Conservation (phyloP, 352 stramenopile genomes). For the Halophytophthora polymorphica region DNA sequence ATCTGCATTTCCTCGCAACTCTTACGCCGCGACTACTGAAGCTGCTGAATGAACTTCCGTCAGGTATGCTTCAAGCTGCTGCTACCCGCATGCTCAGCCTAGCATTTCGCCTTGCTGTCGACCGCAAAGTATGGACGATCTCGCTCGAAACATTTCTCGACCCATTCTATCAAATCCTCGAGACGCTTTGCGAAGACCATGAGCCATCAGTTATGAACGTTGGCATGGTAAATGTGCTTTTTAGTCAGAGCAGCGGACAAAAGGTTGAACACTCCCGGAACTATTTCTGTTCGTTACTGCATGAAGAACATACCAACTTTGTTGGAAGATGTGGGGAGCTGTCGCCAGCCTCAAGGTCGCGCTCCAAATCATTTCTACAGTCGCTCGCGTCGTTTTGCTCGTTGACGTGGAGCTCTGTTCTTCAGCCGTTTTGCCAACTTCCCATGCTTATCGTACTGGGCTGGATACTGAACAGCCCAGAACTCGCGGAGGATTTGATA, state of each 20-base stretch:
- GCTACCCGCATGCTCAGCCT: slow-evolving; percentile 17
- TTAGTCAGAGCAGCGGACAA: slow-evolving; percentile 1
- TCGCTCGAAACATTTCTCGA: slow-evolving; percentile 16
- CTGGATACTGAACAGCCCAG: slow-evolving; percentile 11
- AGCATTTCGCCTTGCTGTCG: slow-evolving; percentile 15
- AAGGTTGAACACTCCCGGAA: neutral
- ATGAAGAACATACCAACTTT: slow-evolving; percentile 20
- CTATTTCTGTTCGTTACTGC: slow-evolving; percentile 4
- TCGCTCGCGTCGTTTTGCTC: slow-evolving; percentile 20
- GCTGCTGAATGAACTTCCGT: slow-evolving; percentile 10
- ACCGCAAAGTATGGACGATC: slow-evolving; percentile 21
- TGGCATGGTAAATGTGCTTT: slow-evolving; percentile 7
- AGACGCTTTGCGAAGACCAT: slow-evolving; percentile 8
- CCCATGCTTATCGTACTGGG: slow-evolving; percentile 14
- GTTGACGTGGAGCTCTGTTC: slow-evolving; percentile 15
- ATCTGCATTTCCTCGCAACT: slow-evolving; percentile 12
- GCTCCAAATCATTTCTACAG: slow-evolving; percentile 21
- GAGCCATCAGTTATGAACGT: slow-evolving; percentile 7
- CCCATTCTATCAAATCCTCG: slow-evolving; percentile 16
- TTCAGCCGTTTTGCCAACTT: slow-evolving; percentile 19
- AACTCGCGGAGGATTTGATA: slow-evolving; percentile 14
- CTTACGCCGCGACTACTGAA: slow-evolving; percentile 10
- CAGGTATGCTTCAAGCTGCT: slow-evolving; percentile 8
- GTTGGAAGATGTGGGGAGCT: slow-evolving; percentile 15
- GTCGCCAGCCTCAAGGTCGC: slow-evolving; percentile 11